These are phyloP conservation scores for Lentithecium fluviatile DNA, from an alignment of 495 filamentous ascomycete species.

Conservation along the genomic window DNA sequence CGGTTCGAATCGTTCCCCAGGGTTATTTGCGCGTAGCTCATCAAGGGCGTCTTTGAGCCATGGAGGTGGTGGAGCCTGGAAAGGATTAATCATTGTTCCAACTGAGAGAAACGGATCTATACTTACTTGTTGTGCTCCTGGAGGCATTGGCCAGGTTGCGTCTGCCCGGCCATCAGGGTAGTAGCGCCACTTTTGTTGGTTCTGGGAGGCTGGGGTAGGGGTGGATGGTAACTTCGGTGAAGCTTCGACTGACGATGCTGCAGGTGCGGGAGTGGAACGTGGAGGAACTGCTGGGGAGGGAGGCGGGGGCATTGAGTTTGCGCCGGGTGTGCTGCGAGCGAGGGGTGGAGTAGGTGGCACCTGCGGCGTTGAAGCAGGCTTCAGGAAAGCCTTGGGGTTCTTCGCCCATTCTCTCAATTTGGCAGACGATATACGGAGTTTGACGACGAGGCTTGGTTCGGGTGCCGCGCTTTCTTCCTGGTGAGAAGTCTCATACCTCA, in stretches of 20 bases:
- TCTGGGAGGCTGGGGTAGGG: constrained; percentile 7
- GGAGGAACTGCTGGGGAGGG: constrained; percentile 41
- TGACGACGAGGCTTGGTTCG: constrained; percentile 65
- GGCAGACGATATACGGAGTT: constrained; percentile 66
- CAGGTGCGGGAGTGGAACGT: constrained; percentile 25
- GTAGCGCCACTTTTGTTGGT: constrained; percentile 32
- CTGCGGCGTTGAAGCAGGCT: constrained; percentile 42
- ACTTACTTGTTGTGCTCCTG: constrained; percentile 25
- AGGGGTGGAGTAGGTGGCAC: constrained; percentile 53
- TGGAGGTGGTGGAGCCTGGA: constrained; percentile 69
- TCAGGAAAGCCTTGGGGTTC: constrained; percentile 43
- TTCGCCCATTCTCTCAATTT: constrained; percentile 60
- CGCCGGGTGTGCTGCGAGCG: constrained; percentile 52
- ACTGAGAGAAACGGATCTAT: neutral
- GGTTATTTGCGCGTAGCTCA: constrained; percentile 62
- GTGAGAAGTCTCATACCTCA: constrained; percentile 55
- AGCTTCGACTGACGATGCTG: constrained; percentile 32
- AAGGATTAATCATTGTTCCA: constrained; percentile 4
- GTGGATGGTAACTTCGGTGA: constrained; percentile 21
- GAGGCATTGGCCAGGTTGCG: constrained; percentile 27
- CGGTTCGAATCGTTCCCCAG: constrained; percentile 77
- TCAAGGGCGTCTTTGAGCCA: constrained; percentile 73
- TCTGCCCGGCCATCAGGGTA: constrained; percentile 35
- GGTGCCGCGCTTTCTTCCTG: constrained; percentile 70
- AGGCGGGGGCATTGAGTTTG: constrained; percentile 62